Evolutionary conservation across 352 stramenopile genomes (phyloP), one percentile per base, ranked within the genome.

Genomic region (Pythium rhizo-oryzae): DNA sequence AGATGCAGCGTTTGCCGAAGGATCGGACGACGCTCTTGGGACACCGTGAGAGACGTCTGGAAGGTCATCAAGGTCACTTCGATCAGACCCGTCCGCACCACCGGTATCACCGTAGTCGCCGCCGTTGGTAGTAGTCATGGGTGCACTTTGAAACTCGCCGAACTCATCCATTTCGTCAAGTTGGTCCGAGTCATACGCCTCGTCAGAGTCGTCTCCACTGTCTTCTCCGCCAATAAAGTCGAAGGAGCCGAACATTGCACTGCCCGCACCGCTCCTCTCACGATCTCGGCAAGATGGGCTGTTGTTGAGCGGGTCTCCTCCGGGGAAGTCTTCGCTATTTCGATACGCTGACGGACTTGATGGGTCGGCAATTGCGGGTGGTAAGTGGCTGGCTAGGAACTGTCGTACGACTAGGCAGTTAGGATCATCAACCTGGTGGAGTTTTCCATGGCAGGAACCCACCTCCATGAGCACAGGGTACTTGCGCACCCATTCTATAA

Each of bases 211-310:
- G 43, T 95, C 85, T 0, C 87, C 84, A 54, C 87, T 95, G 59
- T 95, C 84, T 78, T 92, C 87, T 8, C 87, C 87, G 6, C 85
- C 85, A 43, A 95, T 81, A 35, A 93, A 94, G 54, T 93, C 87
- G 44, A 94, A 95, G 19, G 82, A 91, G 23, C 76, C 81, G 52
- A 87, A 82, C 12, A 75, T 64, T 19, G 57, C 44, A 24, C 81
- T 83, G 13, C 69, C 76, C 19, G 55, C 56, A 15, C 37, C 52
- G 30, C 51, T 67, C 50, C 44, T 65, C 24, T 71, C 59, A 16
- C 59, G 59, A 28, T 80, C 79, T 19, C 80, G 80, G 35, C 72
- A 91, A 16, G 85, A 92, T 4, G 84, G 84, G 64, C 87, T 94
- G 72, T 78, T 82, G 64, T 92, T 94, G n/a, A 93, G 74, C 24